Conservation (phyloP, 306 rosid genomes). For the Vigna trinervia region DNA sequence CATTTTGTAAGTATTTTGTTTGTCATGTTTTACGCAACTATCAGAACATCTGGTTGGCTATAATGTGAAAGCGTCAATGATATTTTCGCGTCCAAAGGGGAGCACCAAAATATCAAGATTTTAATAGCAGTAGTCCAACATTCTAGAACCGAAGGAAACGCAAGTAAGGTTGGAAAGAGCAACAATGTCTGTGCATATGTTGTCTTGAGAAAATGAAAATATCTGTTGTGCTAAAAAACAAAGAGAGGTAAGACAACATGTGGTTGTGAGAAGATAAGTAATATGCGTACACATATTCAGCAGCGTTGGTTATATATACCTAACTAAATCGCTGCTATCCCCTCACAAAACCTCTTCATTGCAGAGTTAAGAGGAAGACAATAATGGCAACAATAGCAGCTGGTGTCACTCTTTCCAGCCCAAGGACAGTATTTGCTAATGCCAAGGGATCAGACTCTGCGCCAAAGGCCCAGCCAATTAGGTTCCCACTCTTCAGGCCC, state of each 20-base stretch:
- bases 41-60: conserved; percentile 41
- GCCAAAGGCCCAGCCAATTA: conserved; percentile 38
- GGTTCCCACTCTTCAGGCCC: conserved; percentile 34
- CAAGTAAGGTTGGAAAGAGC: neutral
- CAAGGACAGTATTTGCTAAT: conserved; percentile 47
- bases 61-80: conserved; percentile 3
- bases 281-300: conserved; percentile 56
- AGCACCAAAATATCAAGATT: conserved; percentile 43
- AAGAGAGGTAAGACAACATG: conserved; percentile 42
- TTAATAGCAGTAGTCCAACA: conserved; percentile 7
- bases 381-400: conserved; percentile 72
- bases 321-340: neutral
- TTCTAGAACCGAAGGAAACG: neutral
- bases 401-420: conserved; percentile 60
- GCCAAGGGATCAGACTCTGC: conserved; percentile 52
- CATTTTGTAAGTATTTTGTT: conserved; percentile 23
- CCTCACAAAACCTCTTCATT: neutral
- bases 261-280: conserved; percentile 63
- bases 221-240: neutral
- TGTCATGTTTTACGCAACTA: conserved; percentile 15
- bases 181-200: neutral
- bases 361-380: neutral
- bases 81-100: conserved; percentile 30
- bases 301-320: conserved; percentile 36
- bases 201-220: neutral